A percentile compares a stretch with the other conserved stretches of the same genome.
phyloP scores from a whole-genome alignment of 176 grass and related monocot genomes.

The Saccharum officinarum region DNA sequence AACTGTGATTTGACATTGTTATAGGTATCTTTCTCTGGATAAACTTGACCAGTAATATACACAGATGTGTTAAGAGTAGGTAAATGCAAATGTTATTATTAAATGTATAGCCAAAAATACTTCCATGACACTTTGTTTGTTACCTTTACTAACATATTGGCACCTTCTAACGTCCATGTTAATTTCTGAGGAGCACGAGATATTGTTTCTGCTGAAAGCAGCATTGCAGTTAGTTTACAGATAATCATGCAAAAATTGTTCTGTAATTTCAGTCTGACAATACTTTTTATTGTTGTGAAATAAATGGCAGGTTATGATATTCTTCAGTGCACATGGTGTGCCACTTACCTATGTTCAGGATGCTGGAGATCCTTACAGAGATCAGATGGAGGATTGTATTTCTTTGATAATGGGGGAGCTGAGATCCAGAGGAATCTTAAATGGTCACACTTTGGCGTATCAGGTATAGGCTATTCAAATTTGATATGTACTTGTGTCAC shows the following conservation, averaged over 20 bases:
- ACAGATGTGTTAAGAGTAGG: not conserved
- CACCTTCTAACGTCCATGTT: not conserved
- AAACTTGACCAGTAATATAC: not conserved
- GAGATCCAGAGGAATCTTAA: constrained; percentile 79
- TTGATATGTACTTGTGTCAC: constrained; percentile 20
- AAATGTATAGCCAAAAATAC: constrained; percentile 9
- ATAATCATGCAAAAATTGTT: not conserved
- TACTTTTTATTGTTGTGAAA: constrained; percentile 5
- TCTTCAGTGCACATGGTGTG: constrained; percentile 98
- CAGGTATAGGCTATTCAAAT: constrained; percentile 53
- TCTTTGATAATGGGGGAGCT: constrained; percentile 89
- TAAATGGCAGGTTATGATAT: constrained; percentile 84
- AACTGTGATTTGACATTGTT: not conserved
- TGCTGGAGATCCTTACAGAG: constrained; percentile 93
- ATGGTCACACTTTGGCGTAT: constrained; percentile 83
- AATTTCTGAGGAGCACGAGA: not conserved
- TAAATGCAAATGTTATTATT: constrained; percentile 2
- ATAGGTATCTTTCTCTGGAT: not conserved
- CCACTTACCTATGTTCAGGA: constrained; percentile 90
- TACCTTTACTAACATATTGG: not conserved
- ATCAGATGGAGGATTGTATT: constrained; percentile 98
- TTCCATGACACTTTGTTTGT: not conserved
- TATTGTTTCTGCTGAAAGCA: not conserved
- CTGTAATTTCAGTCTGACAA: constrained; percentile 22
- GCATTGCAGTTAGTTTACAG: not conserved